phyloP scores from a whole-genome alignment of 2,329 filamentous ascomycete species.

The Onygenales sp. region DNA sequence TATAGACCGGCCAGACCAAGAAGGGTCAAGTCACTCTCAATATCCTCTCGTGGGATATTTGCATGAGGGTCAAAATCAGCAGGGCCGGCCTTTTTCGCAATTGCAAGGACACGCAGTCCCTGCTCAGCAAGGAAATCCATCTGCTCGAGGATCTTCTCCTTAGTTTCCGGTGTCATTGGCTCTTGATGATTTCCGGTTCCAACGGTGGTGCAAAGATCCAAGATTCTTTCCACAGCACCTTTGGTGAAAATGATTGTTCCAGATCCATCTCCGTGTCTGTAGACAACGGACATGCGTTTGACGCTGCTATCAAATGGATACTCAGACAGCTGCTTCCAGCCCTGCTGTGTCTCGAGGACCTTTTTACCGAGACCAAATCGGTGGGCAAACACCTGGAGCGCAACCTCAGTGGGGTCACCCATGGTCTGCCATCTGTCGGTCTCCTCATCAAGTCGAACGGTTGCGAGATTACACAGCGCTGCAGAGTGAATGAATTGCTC shows the following conservation, averaged over 20 bases:
- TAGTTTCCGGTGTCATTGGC: conserved; percentile 30
- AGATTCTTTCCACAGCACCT: conserved; percentile 35
- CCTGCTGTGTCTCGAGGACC: conserved; percentile 27
- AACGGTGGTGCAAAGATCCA: conserved; percentile 42
- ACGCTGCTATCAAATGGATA: conserved; percentile 57
- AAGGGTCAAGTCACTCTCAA: conserved; percentile 47
- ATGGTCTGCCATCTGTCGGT: conserved; percentile 44
- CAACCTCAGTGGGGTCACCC: conserved; percentile 59
- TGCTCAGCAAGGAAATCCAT: conserved; percentile 49
- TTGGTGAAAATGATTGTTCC: conserved; percentile 20
- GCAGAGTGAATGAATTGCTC: conserved; percentile 44
- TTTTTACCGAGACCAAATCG: conserved; percentile 46
- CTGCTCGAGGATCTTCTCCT: conserved; percentile 41
- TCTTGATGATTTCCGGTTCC: conserved; percentile 32
- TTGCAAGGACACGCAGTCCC: conserved; percentile 51
- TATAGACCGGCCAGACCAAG: conserved; percentile 52
- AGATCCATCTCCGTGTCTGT: conserved; percentile 29
- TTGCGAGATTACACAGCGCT: conserved; percentile 47
- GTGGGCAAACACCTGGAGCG: conserved; percentile 55
- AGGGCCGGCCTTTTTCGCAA: conserved; percentile 36
- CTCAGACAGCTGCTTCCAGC: conserved; percentile 48
- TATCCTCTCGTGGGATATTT: conserved; percentile 35
- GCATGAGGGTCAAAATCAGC: conserved; percentile 17
- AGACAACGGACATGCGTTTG: conserved; percentile 59
- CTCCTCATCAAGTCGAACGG: conserved; percentile 36